These are phyloP conservation scores for Massariosphaeria phaeospora DNA, from an alignment of 495 filamentous ascomycete species.

Conservation along the genomic window DNA sequence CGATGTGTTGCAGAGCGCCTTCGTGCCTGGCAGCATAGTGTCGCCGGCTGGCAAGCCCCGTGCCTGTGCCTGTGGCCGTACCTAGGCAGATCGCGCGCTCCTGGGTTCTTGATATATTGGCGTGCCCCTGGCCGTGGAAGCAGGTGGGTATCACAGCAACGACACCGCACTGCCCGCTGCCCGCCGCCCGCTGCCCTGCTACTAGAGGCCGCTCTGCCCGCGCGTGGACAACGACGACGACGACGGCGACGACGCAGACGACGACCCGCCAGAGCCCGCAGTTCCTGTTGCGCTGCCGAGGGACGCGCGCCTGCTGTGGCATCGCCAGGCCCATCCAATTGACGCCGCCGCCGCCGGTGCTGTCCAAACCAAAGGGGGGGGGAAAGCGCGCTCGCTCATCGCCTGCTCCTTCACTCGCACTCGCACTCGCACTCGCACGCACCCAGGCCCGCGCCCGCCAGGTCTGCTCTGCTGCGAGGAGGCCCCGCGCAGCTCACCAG, in stretches of 20 bases:
- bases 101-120: constrained; percentile 32
- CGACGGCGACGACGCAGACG: too few relatives aligned
- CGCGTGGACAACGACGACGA: too few relatives aligned
- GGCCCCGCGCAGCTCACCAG: neutral
- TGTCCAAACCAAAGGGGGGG: too few relatives aligned
- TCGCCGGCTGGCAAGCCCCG: constrained; percentile 19
- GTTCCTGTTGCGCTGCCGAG: neutral
- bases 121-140: constrained; percentile 30
- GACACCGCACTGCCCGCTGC: too few relatives aligned
- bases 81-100: too few relatives aligned
- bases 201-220: constrained; percentile 11
- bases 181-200: constrained; percentile 13
- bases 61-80: constrained; percentile 11
- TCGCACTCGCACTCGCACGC: neutral
- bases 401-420: neutral
- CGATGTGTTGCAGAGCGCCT: constrained; percentile 27
- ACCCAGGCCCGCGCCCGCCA: constrained; percentile 1
- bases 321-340: constrained; percentile 9
- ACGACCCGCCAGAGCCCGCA: too few relatives aligned
- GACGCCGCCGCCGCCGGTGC: too few relatives aligned
- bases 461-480: too few relatives aligned
- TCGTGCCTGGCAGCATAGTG: constrained; percentile 33
- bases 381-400: neutral
- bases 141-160: constrained; percentile 26
- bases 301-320: constrained; percentile 4